Evolutionary conservation across 2,329 filamentous ascomycete species (phyloP), one percentile per base, ranked within the genome.

Genomic region (Sphaerostilbella broomeana): DNA sequence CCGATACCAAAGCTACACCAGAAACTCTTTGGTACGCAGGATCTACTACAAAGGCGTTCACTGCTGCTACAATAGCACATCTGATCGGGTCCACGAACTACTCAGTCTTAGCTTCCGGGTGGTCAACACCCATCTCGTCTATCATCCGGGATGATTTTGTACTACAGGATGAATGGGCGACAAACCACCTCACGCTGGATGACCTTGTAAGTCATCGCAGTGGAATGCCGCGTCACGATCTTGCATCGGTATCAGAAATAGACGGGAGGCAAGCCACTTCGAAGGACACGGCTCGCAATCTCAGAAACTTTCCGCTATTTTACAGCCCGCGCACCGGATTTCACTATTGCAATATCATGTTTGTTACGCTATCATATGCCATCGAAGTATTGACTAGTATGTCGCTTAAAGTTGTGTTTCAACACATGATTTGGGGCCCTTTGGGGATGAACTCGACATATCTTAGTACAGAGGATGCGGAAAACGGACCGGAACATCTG

Each of bases 31-130:
- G 72, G 57, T 73, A 71, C 42, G 64, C 62, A 3, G 77, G 67
- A 2, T 77, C 72, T 31, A 76, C 67, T 2, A 76, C 73, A 16
- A 80, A 80, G 51, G 69, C 72, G 4, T 66, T 73, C 38, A 67
- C 69, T 2, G 72, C 72, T 1, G 60, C 63, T 0, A 12, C 16
- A 12, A 52, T 80, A 3, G 54, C 77, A 2, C 66, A 70, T 1
- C 51, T 74, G 6, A 64, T 78, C 10, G 59, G 75, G 9, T 63
- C 65, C n/a, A 60, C 69, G 6, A 22, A 45, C 17, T 44, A 52
- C 26, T 38, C 52, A 2, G 35, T 30, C 3, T 35, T 50, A 15
- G 20, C 56, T 51, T 47, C 68, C 3, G 58, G 65, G 24, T 77
- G 71, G 69, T 52, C 59, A 3, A 69, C 69, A 1, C 61, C 62